A percentile compares a stretch with the other conserved stretches of the same genome.
Conservation (phyloP, 1,284 basidiomycete genomes). For the Tilletia horrida region DNA sequence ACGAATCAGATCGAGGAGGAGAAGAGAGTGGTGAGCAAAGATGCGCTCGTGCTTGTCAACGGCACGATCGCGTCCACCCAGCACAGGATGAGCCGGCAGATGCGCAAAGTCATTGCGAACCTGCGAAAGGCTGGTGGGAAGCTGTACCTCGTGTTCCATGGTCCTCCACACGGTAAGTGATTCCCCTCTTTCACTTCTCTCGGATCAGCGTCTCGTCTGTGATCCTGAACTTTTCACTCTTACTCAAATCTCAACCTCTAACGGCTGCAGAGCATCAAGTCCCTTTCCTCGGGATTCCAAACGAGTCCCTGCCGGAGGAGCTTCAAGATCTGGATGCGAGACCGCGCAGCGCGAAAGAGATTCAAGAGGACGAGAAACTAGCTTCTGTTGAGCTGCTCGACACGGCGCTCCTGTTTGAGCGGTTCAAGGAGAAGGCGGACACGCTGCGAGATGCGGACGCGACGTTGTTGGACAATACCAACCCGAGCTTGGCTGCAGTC, state of each 20-base stretch:
- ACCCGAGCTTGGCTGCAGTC: neutral
- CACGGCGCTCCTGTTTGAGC: neutral
- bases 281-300: neutral
- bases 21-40: neutral
- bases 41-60: neutral
- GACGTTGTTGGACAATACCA: neutral
- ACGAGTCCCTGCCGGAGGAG: neutral
- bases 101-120: neutral
- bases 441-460: neutral
- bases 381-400: neutral
- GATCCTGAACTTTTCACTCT: too few relatives aligned
- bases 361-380: neutral
- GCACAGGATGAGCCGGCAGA: neutral
- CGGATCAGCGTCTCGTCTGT: too few relatives aligned
- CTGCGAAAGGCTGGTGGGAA: neutral
- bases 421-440: neutral
- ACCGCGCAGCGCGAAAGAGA: too few relatives aligned
- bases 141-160: slow-evolving; percentile 5
- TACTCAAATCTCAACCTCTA: neutral
- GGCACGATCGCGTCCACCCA: neutral
- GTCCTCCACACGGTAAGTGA: neutral
- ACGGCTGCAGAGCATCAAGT: neutral
- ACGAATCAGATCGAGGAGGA: neutral
- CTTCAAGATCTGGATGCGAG: neutral
- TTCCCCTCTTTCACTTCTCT: too few relatives aligned